phyloP scores from a whole-genome alignment of 2,329 filamentous ascomycete genomes.

The Tricladium varicosporioides region DNA sequence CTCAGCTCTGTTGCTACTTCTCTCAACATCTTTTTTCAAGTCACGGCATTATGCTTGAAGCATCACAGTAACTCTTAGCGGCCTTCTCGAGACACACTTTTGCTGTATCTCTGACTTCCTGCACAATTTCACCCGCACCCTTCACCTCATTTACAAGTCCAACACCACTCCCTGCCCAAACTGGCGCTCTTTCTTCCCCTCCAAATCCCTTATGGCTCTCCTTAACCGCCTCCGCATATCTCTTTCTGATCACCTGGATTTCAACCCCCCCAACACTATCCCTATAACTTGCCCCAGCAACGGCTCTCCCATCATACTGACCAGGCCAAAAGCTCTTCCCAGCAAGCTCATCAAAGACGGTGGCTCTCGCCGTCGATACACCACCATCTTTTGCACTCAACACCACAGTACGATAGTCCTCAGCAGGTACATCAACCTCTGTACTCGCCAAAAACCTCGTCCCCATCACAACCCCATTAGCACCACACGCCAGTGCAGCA shows the following conservation, averaged over 20 bases:
- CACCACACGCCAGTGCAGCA: constrained; percentile 33
- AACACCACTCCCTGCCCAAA: constrained; percentile 21
- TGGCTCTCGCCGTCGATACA: constrained; percentile 43
- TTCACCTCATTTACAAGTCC: constrained; percentile 20
- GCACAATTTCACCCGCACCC: constrained; percentile 18
- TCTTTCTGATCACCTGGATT: constrained; percentile 36
- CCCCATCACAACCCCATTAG: constrained; percentile 43
- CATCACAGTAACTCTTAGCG: background rate
- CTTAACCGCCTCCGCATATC: constrained; percentile 42
- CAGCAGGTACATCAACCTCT: constrained; percentile 43
- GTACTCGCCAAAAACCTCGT: constrained; percentile 45
- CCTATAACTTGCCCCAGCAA: constrained; percentile 51
- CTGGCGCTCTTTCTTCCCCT: constrained; percentile 7
- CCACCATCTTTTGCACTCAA: constrained; percentile 46
- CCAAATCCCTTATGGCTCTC: constrained; percentile 50
- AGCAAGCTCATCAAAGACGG: constrained; percentile 47
- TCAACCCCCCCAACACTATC: constrained; percentile 38
- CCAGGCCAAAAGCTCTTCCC: constrained; percentile 56
- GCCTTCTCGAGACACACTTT: background rate
- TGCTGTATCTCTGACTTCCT: constrained; percentile 11
- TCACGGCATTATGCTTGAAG: too few species aligned
- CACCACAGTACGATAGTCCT: constrained; percentile 45
- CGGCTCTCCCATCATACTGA: constrained; percentile 51
- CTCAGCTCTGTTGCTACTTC: too few species aligned
- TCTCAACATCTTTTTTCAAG: too few species aligned